Evolutionary conservation across 441 rosid genomes (phyloP), one percentile per base, ranked within the genome.

Genomic region (Adansonia grandidieri): DNA sequence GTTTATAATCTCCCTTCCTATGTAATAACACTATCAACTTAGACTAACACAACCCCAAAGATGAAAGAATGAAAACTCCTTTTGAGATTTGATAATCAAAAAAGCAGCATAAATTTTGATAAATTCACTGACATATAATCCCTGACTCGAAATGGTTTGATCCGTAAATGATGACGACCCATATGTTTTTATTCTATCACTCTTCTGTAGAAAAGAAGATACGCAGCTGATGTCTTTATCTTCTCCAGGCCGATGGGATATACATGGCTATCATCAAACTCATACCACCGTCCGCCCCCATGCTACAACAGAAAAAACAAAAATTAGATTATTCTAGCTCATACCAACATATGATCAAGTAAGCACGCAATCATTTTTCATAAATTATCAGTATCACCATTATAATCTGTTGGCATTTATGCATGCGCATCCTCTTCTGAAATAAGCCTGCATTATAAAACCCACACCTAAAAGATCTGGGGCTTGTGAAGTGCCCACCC

Each of bases 181-280:
- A 54, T 73, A 45, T 61, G 56, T 50, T 84, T 82, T 84, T 81
- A 86, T 73, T 87, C 95, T 20, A 83, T 82, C 63, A 92, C 89
- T 85, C 98, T 96, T 92, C 93, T 89, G 88, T 93, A 92, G 88
- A 95, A 97, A 64, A 97, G 92, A 86, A 95, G 98, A 81, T 95
- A 97, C 37, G 98, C 99, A 75, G 99, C 98, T 0, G 97, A 90
- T 71, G 96, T 89, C 87, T 92, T 97, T 80, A 95, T 92, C 86
- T 90, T 97, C 80, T 97, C 97, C 85, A 81, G 88, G 84, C 89
- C 71, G 75, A 95, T 88, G 24, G 90, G 89, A 81, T 74, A 73
- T 78, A 97, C 99, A 61, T 84, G 91, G 83, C 96, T 91, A 84
- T 97, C 99, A 63, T 95, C 98, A 44, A 95, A 97, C 80, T 95